Evolutionary conservation across 139 green algal genomes (phyloP), one percentile per base, ranked within the genome.

Genomic region (Closterium sp.): DNA sequence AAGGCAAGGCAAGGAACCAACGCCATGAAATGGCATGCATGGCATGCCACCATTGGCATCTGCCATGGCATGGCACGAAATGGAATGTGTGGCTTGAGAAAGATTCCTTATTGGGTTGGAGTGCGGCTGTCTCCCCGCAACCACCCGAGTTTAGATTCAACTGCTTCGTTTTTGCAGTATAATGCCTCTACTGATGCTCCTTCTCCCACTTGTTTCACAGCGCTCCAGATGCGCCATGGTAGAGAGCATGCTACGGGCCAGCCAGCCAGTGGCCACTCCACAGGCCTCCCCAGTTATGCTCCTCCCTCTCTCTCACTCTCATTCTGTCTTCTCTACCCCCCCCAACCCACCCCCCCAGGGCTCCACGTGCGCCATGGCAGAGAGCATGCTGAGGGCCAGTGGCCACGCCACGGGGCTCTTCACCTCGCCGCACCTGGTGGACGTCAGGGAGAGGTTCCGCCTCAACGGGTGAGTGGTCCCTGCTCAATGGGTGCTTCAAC

Each of bases 391-490:
- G 88, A 31, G 92, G 8, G 33, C 38, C 33, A 31, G 5, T 4
- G 94, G 94, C 0, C n/a, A 43, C 36, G 33, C 31, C n/a, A 93
- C 89, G 23, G 94, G 91, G 5, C 38, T 96, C 30, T 96, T 94
- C 89, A 95, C 94, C 33, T 95, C 91, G 19, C 94, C 94, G 33
- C 94, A 96, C 83, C 88, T 96, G 6, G 66, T 96, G 69, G 94
- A 96, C 86, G 64, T 96, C 6, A 85, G 94, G 5, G 94, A 96
- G 69, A 55, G 94, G 6, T 94, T 96, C 92, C 89, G 94, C 23
- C 88, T 96, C 33, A 64, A 95, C 31, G 94, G 94, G 81, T 90
- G 31, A 36, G 87, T 25, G 64, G 16, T 83, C 12, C 64, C n/a
- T 76, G 55, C 7, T 76, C 16, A 76, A 4, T 16, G 55, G 55